Evolutionary conservation across 2,329 filamentous ascomycete genomes (phyloP).

Genomic region (Rutstroemia sydowiana): DNA sequence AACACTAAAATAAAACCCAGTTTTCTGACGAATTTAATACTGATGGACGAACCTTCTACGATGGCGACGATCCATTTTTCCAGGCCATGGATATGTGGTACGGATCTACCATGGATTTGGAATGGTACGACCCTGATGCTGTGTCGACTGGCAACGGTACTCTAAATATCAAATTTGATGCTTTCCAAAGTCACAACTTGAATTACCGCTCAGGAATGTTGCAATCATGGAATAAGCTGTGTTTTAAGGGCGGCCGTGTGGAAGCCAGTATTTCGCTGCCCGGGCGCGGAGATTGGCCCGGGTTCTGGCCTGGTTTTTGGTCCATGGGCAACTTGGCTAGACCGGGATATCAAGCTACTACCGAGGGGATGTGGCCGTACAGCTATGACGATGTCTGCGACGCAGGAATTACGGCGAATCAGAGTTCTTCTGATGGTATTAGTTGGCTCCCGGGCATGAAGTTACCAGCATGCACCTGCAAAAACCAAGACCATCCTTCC

Average conservation of each 20-base stretch:
- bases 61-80: conserved; percentile 62
- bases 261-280: conserved; percentile 66
- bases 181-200: conserved; percentile 56
- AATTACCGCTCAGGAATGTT: conserved; percentile 68
- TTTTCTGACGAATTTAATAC: conserved; percentile 68
- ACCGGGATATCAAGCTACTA: conserved; percentile 61
- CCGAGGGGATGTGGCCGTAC: conserved; percentile 69
- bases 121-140: conserved; percentile 67
- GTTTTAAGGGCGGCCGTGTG: conserved; percentile 63
- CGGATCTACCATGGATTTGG: conserved; percentile 60
- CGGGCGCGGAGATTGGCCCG: conserved; percentile 56
- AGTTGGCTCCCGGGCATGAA: conserved; percentile 64
- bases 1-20: conserved; percentile 28
- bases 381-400: conserved; percentile 64
- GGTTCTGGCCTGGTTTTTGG: conserved; percentile 73
- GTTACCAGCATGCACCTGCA: conserved; percentile 60
- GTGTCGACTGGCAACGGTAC: conserved; percentile 54
- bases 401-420: conserved; percentile 63
- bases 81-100: conserved; percentile 65
- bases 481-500: conserved; percentile 55
- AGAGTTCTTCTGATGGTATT: conserved; percentile 59
- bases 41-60: conserved; percentile 61
- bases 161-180: conserved; percentile 57
- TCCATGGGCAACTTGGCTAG: conserved; percentile 66
- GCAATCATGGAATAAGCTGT: conserved; percentile 67